Evolutionary conservation across 352 stramenopile genomes (phyloP).

Genomic region (Pythium brassicae): DNA sequence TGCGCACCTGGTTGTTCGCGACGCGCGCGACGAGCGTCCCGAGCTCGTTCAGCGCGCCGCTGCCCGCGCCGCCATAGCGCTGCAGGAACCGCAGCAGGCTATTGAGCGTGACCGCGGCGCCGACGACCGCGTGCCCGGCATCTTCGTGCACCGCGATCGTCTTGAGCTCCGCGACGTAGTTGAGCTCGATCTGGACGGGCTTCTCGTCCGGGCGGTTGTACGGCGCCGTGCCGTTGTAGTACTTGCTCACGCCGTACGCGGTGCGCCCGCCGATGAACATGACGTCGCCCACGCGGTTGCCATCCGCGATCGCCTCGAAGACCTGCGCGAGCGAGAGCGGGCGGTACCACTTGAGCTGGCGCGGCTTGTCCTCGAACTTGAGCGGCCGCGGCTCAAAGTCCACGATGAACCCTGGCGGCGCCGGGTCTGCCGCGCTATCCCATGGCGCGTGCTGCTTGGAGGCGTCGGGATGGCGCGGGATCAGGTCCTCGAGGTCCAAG

Average conservation of each 20-base stretch:
- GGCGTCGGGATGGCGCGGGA: slow-evolving; percentile 7
- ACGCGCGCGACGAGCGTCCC: slow-evolving; percentile 33
- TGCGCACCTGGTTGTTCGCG: slow-evolving; percentile 64
- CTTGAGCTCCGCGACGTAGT: slow-evolving; percentile 55
- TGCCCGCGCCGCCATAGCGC: slow-evolving; percentile 76
- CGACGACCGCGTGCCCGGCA: slow-evolving; percentile 35
- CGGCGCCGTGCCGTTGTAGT: slow-evolving; percentile 50
- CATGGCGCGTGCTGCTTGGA: slow-evolving; percentile 11
- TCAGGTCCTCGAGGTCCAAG: slow-evolving; percentile 29
- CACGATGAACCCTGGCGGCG: slow-evolving; percentile 27
- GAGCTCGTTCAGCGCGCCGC: slow-evolving; percentile 22
- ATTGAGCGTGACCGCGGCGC: slow-evolving; percentile 63
- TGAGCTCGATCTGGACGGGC: slow-evolving; percentile 20
- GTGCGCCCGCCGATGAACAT: slow-evolving; percentile 62
- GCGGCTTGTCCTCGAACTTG: slow-evolving; percentile 15
- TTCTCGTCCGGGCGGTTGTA: slow-evolving; percentile 56
- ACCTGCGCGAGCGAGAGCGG: slow-evolving; percentile 29
- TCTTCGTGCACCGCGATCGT: slow-evolving; percentile 7
- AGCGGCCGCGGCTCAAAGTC: slow-evolving; percentile 25
- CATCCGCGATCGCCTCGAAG: slow-evolving; percentile 78
- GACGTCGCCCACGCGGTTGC: slow-evolving; percentile 57
- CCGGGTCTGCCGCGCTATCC: slow-evolving; percentile 13
- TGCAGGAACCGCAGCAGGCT: slow-evolving; percentile 74
- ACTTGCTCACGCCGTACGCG: slow-evolving; percentile 46
- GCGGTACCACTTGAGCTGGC: slow-evolving; percentile 27